These are phyloP conservation scores for Jaapia argillacea DNA, from an alignment of 768 basidiomycete genomes.

Conservation along the genomic window DNA sequence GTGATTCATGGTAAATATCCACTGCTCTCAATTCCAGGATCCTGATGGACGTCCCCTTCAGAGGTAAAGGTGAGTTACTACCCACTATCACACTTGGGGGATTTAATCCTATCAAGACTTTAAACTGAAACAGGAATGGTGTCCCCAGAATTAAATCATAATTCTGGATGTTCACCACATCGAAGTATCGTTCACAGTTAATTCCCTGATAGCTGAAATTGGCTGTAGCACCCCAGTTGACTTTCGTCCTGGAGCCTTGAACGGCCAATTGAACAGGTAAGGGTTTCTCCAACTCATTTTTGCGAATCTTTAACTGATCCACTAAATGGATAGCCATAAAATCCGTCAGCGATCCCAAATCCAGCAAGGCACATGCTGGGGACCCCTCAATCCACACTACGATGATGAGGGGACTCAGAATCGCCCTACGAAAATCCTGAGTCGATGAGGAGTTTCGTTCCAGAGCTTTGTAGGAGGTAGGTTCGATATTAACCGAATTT, in stretches of 20 bases:
- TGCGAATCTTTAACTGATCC: conserved; percentile 9
- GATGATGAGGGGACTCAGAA: conserved; percentile 4
- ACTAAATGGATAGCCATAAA: conserved; percentile 10
- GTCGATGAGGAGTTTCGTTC: not conserved
- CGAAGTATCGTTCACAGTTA: conserved; percentile 15
- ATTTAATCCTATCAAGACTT: conserved; percentile 12
- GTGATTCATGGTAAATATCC: conserved; percentile 7
- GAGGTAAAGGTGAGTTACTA: conserved; percentile 1
- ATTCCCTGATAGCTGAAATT: conserved; percentile 25
- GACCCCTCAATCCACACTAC: conserved; percentile 5
- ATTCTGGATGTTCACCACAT: conserved; percentile 25
- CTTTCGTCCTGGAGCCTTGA: conserved; percentile 27
- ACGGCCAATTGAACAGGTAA: conserved; percentile 20
- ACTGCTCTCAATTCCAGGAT: conserved; percentile 8
- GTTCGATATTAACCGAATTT: not conserved
- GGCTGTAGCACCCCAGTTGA: conserved; percentile 19
- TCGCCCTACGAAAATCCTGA: not conserved
- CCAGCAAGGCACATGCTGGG: conserved; percentile 6
- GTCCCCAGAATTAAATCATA: conserved; percentile 25
- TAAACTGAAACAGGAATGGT: conserved; percentile 14
- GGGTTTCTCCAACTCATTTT: conserved; percentile 7
- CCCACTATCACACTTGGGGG: conserved; percentile 9
- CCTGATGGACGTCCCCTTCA: conserved; percentile 7
- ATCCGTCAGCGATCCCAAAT: conserved; percentile 10
- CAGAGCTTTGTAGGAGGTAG: not conserved